phyloP scores from a whole-genome alignment of 2,329 filamentous ascomycete genomes.

The Aspergillus melleus region DNA sequence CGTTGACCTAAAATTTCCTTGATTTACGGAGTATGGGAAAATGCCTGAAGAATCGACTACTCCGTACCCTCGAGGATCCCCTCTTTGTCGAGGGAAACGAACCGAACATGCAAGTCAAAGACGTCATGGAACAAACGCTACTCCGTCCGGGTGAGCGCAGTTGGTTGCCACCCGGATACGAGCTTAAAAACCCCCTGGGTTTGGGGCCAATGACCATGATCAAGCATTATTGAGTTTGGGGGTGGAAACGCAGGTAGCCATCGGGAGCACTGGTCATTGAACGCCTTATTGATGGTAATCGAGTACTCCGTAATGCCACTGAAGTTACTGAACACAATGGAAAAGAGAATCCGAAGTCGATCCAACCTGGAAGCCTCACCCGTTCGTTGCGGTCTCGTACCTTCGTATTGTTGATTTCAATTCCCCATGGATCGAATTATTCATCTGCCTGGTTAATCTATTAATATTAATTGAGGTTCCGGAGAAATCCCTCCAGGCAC shows the following conservation, averaged over 20 bases:
- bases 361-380: no score
- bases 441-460: background rate
- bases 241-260: background rate
- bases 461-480: constrained; percentile 3
- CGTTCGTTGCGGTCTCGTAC: no score
- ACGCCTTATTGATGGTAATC: no score
- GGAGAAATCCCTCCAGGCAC: constrained; percentile 15
- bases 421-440: background rate
- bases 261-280: no score
- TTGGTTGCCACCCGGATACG: background rate
- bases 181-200: background rate
- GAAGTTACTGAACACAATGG: no score
- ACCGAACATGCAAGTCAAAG: background rate
- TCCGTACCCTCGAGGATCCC: background rate
- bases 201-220: background rate
- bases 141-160: no score
- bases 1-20: background rate
- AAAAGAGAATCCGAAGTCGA: no score
- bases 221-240: background rate
- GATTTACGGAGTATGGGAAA: background rate
- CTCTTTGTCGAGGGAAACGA: background rate
- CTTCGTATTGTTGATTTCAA: background rate
- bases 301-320: no score
- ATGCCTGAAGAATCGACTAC: background rate
- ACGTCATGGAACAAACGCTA: background rate